phyloP scores from a whole-genome alignment of 1,284 basidiomycete species.

The Leccinum fallax region DNA sequence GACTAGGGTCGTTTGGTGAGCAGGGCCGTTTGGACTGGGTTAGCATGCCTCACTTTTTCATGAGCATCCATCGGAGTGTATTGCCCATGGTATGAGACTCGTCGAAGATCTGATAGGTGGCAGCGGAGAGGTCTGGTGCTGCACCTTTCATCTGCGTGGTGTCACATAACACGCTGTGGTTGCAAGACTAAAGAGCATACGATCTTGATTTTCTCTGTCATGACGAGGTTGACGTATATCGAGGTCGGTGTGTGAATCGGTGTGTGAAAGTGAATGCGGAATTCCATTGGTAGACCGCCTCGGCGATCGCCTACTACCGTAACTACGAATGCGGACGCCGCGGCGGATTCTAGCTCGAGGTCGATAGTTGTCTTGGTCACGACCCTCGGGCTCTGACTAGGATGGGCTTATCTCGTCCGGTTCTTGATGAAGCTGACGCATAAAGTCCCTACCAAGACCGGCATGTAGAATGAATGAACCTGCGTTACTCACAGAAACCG shows the following conservation, averaged over 20 bases:
- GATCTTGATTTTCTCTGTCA: slow-evolving; percentile 62
- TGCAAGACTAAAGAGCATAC: slow-evolving; percentile 38
- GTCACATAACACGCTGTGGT: slow-evolving; percentile 8
- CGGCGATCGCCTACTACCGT: no score
- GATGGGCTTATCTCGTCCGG: background rate
- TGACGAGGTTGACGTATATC: slow-evolving; percentile 21
- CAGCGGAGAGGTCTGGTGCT: slow-evolving; percentile 82
- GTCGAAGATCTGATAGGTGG: slow-evolving; percentile 90
- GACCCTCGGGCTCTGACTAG: background rate
- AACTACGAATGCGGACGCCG: no score
- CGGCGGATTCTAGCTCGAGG: no score
- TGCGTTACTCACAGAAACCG: background rate
- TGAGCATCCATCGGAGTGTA: slow-evolving; percentile 94
- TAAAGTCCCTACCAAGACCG: background rate
- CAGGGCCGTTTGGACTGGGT: background rate
- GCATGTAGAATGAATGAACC: background rate
- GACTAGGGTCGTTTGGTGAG: slow-evolving; percentile 50
- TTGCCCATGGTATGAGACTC: slow-evolving; percentile 98
- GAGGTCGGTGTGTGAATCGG: background rate
- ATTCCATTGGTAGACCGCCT: no score
- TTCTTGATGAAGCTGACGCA: background rate
- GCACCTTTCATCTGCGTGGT: slow-evolving; percentile 68
- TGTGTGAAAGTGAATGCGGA: background rate
- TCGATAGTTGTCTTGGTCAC: background rate
- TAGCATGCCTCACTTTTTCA: slow-evolving; percentile 85